Evolutionary conservation across 768 basidiomycete genomes (phyloP).

Genomic region (Rhizopogon vinicolor): DNA sequence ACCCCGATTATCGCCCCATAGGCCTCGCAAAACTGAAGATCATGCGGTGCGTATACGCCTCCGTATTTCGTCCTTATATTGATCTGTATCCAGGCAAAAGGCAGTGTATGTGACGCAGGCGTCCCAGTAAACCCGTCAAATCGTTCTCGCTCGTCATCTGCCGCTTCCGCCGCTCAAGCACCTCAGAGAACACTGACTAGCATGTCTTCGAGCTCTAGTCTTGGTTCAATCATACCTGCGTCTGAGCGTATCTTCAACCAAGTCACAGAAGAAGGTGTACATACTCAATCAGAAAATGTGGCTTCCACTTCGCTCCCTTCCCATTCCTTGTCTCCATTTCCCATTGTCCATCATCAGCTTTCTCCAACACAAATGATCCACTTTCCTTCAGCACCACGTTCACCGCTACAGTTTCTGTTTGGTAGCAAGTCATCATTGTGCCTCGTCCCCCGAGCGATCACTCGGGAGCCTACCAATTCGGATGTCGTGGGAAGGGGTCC

Average conservation of each 20-base stretch:
- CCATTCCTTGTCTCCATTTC: conserved; percentile 5
- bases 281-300: conserved; percentile 3
- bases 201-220: conserved; percentile 22
- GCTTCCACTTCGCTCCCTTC: neutral
- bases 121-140: neutral
- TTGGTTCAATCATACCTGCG: conserved; percentile 23
- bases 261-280: conserved; percentile 6
- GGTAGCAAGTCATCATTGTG: conserved; percentile 4
- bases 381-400: conserved; percentile 1
- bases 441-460: neutral
- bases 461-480: neutral
- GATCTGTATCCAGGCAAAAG: neutral
- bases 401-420: conserved; percentile 5
- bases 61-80: neutral
- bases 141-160: neutral
- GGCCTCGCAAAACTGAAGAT: conserved; percentile 9
- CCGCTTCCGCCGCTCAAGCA: neutral
- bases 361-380: neutral
- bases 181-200: conserved; percentile 10
- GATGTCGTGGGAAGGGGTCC: conserved; percentile 3
- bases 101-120: neutral
- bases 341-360: neutral
- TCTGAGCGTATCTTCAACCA: conserved; percentile 20
- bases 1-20: conserved; percentile 19
- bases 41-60: conserved; percentile 9